Conservation (phyloP, 331 rosid genomes). For the Quercus phellos region DNA sequence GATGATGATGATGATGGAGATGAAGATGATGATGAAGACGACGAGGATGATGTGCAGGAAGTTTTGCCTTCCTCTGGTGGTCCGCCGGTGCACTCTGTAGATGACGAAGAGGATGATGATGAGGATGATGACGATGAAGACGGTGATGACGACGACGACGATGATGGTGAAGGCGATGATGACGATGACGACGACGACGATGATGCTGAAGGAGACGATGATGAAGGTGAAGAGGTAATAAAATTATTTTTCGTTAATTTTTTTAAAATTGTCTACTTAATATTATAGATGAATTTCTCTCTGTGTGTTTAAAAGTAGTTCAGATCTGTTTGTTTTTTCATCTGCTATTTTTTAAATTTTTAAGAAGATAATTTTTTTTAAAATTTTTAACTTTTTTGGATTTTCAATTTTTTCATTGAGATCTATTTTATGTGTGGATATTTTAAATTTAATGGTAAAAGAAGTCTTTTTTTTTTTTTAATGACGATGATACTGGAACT, state of each 20-base stretch:
- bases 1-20: conserved; percentile 23
- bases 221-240: conserved; percentile 50
- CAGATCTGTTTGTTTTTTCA: not conserved
- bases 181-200: conserved; percentile 42
- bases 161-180: conserved; percentile 41
- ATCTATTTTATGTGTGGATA: too few species aligned
- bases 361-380: too few species aligned
- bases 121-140: conserved; percentile 35
- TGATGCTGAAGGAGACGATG: conserved; percentile 30
- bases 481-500: too few species aligned
- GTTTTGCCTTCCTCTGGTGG: conserved; percentile 43
- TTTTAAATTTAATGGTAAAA: too few species aligned
- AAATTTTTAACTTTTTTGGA: too few species aligned
- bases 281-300: not conserved
- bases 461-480: too few species aligned
- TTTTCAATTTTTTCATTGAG: too few species aligned
- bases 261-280: not conserved
- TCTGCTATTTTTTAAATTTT: too few species aligned
- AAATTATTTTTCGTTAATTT: not conserved
- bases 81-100: conserved; percentile 39
- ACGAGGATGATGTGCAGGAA: conserved; percentile 41
- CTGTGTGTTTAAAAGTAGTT: not conserved
- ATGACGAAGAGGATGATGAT: conserved; percentile 54
- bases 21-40: conserved; percentile 36
- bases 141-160: conserved; percentile 44